These are phyloP conservation scores for Clonostachys sp. DNA, from an alignment of 2,329 filamentous ascomycete species.

Conservation along the genomic window DNA sequence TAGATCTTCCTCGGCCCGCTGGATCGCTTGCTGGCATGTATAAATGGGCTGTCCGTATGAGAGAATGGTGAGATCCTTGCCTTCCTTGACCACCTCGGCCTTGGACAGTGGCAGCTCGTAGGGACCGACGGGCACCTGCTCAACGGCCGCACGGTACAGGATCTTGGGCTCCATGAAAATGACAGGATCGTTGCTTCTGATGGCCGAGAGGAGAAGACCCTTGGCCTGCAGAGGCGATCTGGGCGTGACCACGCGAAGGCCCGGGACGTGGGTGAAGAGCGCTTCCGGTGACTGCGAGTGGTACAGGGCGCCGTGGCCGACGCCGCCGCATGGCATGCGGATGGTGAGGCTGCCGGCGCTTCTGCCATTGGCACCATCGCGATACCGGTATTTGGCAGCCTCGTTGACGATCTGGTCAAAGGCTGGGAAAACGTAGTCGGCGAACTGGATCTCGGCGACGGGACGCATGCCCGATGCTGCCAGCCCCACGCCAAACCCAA, in stretches of 20 bases:
- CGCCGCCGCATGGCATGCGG: slow-evolving; percentile 84
- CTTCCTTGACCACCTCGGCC: slow-evolving; percentile 77
- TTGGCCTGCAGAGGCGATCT: slow-evolving; percentile 85
- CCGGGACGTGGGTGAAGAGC: slow-evolving; percentile 84
- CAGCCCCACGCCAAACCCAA: slow-evolving; percentile 87
- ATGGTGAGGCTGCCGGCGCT: slow-evolving; percentile 77
- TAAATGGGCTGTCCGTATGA: slow-evolving; percentile 91
- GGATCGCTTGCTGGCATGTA: slow-evolving; percentile 72
- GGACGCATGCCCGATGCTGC: slow-evolving; percentile 90
- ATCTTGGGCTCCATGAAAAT: slow-evolving; percentile 95
- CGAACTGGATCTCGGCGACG: slow-evolving; percentile 92
- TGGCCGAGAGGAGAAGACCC: slow-evolving; percentile 72
- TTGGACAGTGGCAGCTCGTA: slow-evolving; percentile 84
- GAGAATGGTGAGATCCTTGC: slow-evolving; percentile 76
- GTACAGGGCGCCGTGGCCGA: slow-evolving; percentile 84
- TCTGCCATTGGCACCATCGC: slow-evolving; percentile 54
- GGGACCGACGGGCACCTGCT: slow-evolving; percentile 77
- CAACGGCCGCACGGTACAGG: slow-evolving; percentile 84
- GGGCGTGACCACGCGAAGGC: slow-evolving; percentile 79
- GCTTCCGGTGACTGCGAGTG: slow-evolving; percentile 88
- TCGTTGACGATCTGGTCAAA: slow-evolving; percentile 96
- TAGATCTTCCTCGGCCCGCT: slow-evolving; percentile 69
- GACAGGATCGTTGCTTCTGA: slow-evolving; percentile 79
- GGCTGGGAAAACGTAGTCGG: slow-evolving; percentile 88
- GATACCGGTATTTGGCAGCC: slow-evolving; percentile 81